phyloP scores from a whole-genome alignment of 2,329 filamentous ascomycete genomes.

The Fusarium pilosicola region DNA sequence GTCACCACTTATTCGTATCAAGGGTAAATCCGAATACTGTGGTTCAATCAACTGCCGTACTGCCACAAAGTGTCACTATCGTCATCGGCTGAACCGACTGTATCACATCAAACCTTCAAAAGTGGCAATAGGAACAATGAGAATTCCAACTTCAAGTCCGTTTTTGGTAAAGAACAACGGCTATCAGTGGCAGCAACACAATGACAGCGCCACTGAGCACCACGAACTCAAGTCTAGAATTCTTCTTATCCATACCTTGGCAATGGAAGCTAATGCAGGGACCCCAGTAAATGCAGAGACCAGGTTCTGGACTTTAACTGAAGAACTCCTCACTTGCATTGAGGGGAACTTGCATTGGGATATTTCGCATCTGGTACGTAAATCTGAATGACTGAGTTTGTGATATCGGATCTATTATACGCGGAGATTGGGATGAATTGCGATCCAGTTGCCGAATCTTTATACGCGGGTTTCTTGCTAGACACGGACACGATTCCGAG shows the following conservation, averaged over 20 bases:
- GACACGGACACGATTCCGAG: slow-evolving; percentile 24
- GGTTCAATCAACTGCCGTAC: not conserved
- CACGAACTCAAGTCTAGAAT: slow-evolving; percentile 22
- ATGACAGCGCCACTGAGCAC: slow-evolving; percentile 17
- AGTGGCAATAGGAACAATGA: not conserved
- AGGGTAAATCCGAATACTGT: not conserved
- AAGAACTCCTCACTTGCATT: not conserved
- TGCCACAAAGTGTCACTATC: not conserved
- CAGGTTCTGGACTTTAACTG: slow-evolving; percentile 22
- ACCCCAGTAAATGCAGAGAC: slow-evolving; percentile 26
- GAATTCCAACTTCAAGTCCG: slow-evolving; percentile 1
- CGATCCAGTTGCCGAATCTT: not conserved
- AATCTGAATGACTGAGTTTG: not conserved
- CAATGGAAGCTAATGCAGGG: slow-evolving; percentile 30
- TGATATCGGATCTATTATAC: slow-evolving; percentile 14
- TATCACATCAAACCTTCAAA: slow-evolving; percentile 2
- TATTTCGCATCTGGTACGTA: slow-evolving; percentile 5
- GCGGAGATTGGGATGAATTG: slow-evolving; percentile 14
- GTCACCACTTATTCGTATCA: slow-evolving; percentile 2
- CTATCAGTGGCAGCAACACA: not conserved
- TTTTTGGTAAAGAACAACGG: slow-evolving; percentile 7
- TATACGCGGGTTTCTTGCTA: slow-evolving; percentile 19
- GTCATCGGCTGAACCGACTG: not conserved
- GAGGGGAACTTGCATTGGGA: not conserved
- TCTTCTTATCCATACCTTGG: slow-evolving; percentile 18